phyloP scores from a whole-genome alignment of 1,284 basidiomycete genomes.

The Pseudozyma thailandica region DNA sequence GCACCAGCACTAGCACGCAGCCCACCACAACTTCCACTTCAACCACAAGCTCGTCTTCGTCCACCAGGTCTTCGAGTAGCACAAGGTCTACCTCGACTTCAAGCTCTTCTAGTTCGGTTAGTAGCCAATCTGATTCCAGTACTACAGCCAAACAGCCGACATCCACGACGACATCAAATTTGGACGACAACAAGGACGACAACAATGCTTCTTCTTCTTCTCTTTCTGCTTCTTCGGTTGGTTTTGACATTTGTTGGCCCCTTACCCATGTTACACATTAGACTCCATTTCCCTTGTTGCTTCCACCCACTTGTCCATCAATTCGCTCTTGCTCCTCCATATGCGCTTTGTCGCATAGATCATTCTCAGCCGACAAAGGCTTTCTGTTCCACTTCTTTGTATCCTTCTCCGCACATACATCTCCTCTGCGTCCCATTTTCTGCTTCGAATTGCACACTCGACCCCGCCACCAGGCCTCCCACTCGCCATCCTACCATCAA shows the following conservation, averaged over 20 bases:
- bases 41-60: slow-evolving; percentile 25
- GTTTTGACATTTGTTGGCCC: slow-evolving; percentile 22
- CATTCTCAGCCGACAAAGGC: not conserved
- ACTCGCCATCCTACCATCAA: slow-evolving; percentile 2
- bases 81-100: slow-evolving; percentile 26
- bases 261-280: slow-evolving; percentile 19
- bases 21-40: slow-evolving; percentile 11
- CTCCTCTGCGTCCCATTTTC: not conserved
- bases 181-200: slow-evolving; percentile 1
- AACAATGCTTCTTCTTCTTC: not conserved
- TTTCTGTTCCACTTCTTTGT: not conserved
- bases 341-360: slow-evolving; percentile 33
- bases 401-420: not conserved
- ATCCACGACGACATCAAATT: not conserved
- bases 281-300: slow-evolving; percentile 16
- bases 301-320: slow-evolving; percentile 25
- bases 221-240: slow-evolving; percentile 22
- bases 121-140: slow-evolving; percentile 23
- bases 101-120: slow-evolving; percentile 26
- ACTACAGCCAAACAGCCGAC: slow-evolving; percentile 7
- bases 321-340: not conserved
- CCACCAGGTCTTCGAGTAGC: slow-evolving; percentile 24
- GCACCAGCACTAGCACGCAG: slow-evolving; percentile 14
- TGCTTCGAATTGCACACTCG: not conserved
- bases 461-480: not conserved